phyloP scores from a whole-genome alignment of 257 asterid genomes.

The Nicotiana noctiflora region DNA sequence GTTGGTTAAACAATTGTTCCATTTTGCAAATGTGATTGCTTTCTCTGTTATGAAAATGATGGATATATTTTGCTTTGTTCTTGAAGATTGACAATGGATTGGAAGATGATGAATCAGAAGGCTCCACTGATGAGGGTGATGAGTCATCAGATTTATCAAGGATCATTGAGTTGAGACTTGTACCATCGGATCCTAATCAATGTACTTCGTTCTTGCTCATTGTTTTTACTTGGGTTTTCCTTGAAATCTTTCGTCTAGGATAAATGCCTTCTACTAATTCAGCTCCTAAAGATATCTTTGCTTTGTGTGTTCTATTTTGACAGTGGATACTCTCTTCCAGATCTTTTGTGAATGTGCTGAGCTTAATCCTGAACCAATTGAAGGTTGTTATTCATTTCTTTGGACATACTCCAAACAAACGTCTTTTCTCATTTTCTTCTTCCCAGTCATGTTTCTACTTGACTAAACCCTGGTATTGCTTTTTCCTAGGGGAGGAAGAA shows the following conservation, averaged over 20 bases:
- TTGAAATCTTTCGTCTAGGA: not conserved
- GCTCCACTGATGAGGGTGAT: conserved; percentile 56
- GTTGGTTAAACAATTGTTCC: not conserved
- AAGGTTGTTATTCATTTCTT: conserved; percentile 31
- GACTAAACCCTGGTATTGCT: conserved; percentile 5
- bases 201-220: conserved; percentile 26
- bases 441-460: not conserved
- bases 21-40: not conserved
- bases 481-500: conserved; percentile 42
- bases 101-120: conserved; percentile 64
- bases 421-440: not conserved
- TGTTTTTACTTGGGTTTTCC: not conserved
- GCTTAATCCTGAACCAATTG: conserved; percentile 81
- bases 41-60: not conserved
- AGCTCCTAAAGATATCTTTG: not conserved
- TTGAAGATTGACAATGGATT: conserved; percentile 69
- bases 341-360: conserved; percentile 95
- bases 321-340: conserved; percentile 77
- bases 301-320: conserved; percentile 5
- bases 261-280: not conserved
- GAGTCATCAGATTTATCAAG: conserved; percentile 48
- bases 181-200: conserved; percentile 78
- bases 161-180: conserved; percentile 84
- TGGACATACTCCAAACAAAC: not conserved
- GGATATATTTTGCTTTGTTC: not conserved